Evolutionary conservation across 257 asterid species (phyloP).

Genomic region (Solanum habrochaites): DNA sequence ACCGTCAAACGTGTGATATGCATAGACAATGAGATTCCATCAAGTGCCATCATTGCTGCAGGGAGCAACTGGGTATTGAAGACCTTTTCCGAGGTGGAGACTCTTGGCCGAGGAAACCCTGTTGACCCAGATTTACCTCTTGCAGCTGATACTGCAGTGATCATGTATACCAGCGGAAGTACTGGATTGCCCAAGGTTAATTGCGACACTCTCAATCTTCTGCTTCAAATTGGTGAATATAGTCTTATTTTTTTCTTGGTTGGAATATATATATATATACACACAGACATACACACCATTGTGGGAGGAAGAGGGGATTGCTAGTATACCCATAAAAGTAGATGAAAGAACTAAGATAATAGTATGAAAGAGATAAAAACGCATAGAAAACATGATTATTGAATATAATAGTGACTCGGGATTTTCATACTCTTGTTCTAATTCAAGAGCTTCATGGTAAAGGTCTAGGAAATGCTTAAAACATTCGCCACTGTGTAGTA

Average conservation of each 20-base stretch:
- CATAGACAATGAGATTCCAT: conserved; percentile 67
- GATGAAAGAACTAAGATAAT: neutral
- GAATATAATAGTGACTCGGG: neutral
- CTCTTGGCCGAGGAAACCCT: conserved; percentile 62
- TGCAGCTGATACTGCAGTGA: conserved; percentile 83
- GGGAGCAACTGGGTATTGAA: conserved; percentile 51
- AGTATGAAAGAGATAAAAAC: neutral
- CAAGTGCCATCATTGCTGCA: conserved; percentile 36
- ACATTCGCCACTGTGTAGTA: neutral
- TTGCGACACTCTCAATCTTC: neutral
- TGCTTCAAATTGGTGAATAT: neutral
- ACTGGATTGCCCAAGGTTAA: conserved; percentile 97
- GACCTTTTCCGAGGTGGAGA: conserved; percentile 63
- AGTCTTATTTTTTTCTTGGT: neutral
- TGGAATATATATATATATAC: neutral
- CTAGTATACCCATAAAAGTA: neutral
- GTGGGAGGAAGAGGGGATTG: neutral
- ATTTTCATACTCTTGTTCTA: neutral
- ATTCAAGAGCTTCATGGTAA: neutral
- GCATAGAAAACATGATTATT: neutral
- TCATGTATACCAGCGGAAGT: conserved; percentile 99
- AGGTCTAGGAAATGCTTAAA: neutral
- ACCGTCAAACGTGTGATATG: conserved; percentile 73
- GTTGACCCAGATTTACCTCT: conserved; percentile 79
- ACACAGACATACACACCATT: neutral